Conservation (phyloP, 768 basidiomycete genomes). For the Mycena albidolilacea region DNA sequence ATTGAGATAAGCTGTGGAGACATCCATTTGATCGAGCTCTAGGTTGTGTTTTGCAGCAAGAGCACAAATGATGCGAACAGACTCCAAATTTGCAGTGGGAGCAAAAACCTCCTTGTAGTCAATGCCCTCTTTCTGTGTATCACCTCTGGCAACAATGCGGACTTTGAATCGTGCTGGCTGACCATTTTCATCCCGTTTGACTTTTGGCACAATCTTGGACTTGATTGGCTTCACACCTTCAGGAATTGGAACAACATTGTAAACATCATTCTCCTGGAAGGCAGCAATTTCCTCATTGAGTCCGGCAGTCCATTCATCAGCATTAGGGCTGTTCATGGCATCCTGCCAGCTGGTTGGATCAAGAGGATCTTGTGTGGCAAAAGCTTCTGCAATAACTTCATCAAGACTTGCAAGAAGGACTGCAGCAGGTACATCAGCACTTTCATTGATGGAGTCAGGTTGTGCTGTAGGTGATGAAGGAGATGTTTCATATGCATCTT, state of each 20-base stretch:
- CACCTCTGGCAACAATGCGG: not conserved
- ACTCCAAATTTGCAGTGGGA: slow-evolving; percentile 12
- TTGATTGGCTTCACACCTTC: slow-evolving; percentile 2
- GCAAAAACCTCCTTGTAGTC: slow-evolving; percentile 19
- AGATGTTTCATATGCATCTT: not conserved
- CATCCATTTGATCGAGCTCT: slow-evolving; percentile 12
- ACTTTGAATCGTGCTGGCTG: too few relatives aligned
- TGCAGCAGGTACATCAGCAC: not conserved
- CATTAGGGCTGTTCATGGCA: not conserved
- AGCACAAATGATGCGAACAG: not conserved
- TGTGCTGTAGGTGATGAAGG: not conserved
- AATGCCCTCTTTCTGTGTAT: not conserved
- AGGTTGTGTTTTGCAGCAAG: not conserved
- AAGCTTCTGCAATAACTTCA: not conserved
- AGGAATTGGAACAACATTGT: slow-evolving; percentile 20
- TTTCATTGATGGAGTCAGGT: too few relatives aligned
- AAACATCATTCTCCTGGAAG: slow-evolving; percentile 12
- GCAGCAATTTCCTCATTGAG: slow-evolving; percentile 5
- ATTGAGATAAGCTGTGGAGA: slow-evolving; percentile 16
- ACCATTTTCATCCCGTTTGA: too few relatives aligned
- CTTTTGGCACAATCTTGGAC: too few relatives aligned
- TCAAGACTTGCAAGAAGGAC: not conserved
- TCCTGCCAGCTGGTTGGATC: too few relatives aligned
- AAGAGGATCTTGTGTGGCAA: too few relatives aligned
- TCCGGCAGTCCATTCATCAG: not conserved